Base-by-base conservation (phyloP, 495 filamentous ascomycete genomes). In the Penicillium turbatum region DNA sequence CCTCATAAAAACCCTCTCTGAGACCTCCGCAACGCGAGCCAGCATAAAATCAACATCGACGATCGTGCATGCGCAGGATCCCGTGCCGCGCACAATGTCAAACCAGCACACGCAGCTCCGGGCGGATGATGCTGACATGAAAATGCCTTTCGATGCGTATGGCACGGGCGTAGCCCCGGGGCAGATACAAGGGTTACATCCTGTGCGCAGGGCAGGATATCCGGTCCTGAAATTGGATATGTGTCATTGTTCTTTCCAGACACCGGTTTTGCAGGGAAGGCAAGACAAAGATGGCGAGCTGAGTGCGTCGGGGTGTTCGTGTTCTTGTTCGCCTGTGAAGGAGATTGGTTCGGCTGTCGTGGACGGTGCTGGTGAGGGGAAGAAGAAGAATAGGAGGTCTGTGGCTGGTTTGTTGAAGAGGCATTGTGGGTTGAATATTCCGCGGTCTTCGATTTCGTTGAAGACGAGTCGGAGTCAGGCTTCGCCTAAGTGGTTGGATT, bases 221-320 rank as follows among this genome's bases (percentile, higher is more conserved):
- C 64, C 64, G 1, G 29, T 67, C 13, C 41, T 60, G 1, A 60
- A 52, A 36, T 39, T 67, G 37, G 64, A 67, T 31, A 61, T 53
- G 6, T 9, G 30, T 26, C 48, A 42, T 10, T 21, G 45, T 19
- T 48, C 56, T 12, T 35, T 37, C 1, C 54, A 59, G 24, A 36
- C 53, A 2, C 53, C 61, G 21, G 53, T 29, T 12, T 21, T 64
- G 10, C 40, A 50, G 26, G 53, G 30, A 24, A 44, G n/a, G 39
- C 46, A 21, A 16, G 16, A n/a, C 11, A 34, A 21, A 15, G 29
- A 17, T 13, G 12, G 12, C 8, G n/a, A 34, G 15, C 1, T 6
- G 19, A 16, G 12, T 21, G n/a, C 3, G 43, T 24, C 15, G 5
- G 35, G 35, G 26, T 49, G 44, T 9, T 35, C 30, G 17, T 21